Evolutionary conservation across 768 basidiomycete genomes (phyloP).

Genomic region (Leccinum aurantiacum): DNA sequence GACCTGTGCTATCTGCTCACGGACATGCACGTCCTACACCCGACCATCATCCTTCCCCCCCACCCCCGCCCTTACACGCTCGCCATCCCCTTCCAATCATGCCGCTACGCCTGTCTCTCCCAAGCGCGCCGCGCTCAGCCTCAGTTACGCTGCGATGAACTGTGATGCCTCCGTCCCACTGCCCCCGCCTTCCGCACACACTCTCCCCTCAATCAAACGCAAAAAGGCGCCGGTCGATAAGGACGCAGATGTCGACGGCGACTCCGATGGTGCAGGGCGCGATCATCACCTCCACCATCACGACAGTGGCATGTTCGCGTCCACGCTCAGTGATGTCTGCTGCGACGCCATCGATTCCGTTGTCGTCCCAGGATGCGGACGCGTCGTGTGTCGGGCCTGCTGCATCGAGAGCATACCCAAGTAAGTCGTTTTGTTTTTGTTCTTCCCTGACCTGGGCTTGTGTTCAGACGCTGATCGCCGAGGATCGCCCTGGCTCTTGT

Average conservation of each 20-base stretch:
- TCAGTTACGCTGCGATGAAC: constrained; percentile 26
- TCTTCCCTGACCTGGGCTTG: background rate
- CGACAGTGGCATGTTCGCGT: background rate
- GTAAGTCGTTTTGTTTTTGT: constrained; percentile 23
- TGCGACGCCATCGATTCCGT: constrained; percentile 10
- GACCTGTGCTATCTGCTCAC: constrained; percentile 38
- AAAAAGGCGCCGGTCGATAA: constrained; percentile 29
- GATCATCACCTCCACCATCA: background rate
- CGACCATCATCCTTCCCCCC: constrained; percentile 35
- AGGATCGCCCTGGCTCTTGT: no score
- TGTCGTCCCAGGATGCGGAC: constrained; percentile 35
- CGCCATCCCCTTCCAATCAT: constrained; percentile 29
- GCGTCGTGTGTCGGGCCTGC: constrained; percentile 35
- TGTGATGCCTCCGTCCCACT: constrained; percentile 6
- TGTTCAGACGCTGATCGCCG: constrained; percentile 10
- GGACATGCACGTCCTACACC: constrained; percentile 37
- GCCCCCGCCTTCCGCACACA: background rate
- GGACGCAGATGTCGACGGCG: constrained; percentile 15
- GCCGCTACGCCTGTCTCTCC: constrained; percentile 23
- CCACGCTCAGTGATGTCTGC: background rate
- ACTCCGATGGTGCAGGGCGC: background rate
- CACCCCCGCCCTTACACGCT: constrained; percentile 37
- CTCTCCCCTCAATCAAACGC: constrained; percentile 20
- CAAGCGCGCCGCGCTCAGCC: constrained; percentile 28
- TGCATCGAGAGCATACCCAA: constrained; percentile 37